Base-by-base conservation (phyloP, 2,329 filamentous ascomycete genomes). In the Thielaviopsis ethacetica region DNA sequence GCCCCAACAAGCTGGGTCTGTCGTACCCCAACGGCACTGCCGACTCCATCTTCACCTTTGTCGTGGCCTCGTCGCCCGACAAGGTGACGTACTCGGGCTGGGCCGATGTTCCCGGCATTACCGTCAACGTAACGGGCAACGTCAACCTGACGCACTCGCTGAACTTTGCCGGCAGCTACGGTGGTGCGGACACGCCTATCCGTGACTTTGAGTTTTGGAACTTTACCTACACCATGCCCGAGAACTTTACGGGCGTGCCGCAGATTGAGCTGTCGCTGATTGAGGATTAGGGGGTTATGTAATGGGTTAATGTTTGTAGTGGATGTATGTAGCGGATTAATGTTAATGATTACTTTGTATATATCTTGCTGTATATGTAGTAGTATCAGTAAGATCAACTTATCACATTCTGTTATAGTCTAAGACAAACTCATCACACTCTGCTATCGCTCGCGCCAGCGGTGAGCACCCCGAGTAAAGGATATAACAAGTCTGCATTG, bases 11-110 rank as follows among this genome's bases (percentile, higher is more conserved):
- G 0, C 67, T 84, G 6, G 72, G 71, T 12, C 65, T 84, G 2
- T 73, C 74, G 0, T 84, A 84, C 62, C 80, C 80, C 0, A 63
- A 68, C 15, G 80, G 78, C 1, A 78, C 75, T 51, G 64, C 69
- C 0, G 68, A 68, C 3, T 78, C 75, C 24, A 67, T 73, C 17
- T 82, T 82, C 64, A 74, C 71, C 1, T 71, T 82, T 24, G 63
- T 78, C 2, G 71, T 81, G 0, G 74, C 73, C 0, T 75, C 76
- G 2, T 75, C 76, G 6, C 62, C 62, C n/a, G 66, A 68, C 2
- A 74, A 72, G 63, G 69, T 68, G 5, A 75, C 76, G 34, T 67
- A 81, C 1, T 50, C 64, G 0, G 66, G 69, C 1, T 79, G 76
- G 72, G 67, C 65, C 0, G 77, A 79, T 62, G 67, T 81, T 0